These are phyloP conservation scores for Fusarium agapanthi DNA, from an alignment of 2,329 filamentous ascomycete genomes.

Conservation along the genomic window DNA sequence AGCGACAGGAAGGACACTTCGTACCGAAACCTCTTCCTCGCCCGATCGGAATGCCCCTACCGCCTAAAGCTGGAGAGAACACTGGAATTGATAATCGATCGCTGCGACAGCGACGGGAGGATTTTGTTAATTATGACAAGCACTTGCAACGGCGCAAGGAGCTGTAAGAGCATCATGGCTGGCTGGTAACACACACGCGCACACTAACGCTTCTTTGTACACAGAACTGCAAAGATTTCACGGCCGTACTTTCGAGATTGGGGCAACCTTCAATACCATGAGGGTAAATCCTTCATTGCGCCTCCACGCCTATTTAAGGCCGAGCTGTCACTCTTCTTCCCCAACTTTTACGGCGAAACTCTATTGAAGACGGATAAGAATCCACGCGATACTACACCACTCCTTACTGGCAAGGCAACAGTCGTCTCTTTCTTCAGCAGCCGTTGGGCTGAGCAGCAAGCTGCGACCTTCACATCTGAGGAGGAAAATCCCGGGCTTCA, in stretches of 20 bases:
- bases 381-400: conserved; percentile 75
- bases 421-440: conserved; percentile 85
- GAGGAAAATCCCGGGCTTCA: conserved; percentile 75
- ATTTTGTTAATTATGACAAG: conserved; percentile 86
- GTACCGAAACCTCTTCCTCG: conserved; percentile 69
- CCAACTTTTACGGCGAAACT: conserved; percentile 86
- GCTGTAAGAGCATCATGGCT: conserved; percentile 62
- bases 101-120: conserved; percentile 73
- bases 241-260: conserved; percentile 97
- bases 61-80: conserved; percentile 83
- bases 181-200: background rate
- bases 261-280: conserved; percentile 81
- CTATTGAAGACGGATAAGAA: conserved; percentile 64
- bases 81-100: conserved; percentile 76
- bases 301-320: conserved; percentile 85
- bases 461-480: conserved; percentile 72
- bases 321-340: conserved; percentile 88
- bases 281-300: conserved; percentile 91
- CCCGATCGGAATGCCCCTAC: conserved; percentile 82
- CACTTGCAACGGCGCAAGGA: conserved; percentile 80
- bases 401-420: conserved; percentile 76
- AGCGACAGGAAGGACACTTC: conserved; percentile 60
- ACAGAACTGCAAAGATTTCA: conserved; percentile 76
- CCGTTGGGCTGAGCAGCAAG: conserved; percentile 86
- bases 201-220: conserved; percentile 2